Percentiles rank a stretch among this genome's conserved stretches.
Evolutionary conservation across 2,329 filamentous ascomycete species (phyloP).

Genomic region (Fusarium sp.): DNA sequence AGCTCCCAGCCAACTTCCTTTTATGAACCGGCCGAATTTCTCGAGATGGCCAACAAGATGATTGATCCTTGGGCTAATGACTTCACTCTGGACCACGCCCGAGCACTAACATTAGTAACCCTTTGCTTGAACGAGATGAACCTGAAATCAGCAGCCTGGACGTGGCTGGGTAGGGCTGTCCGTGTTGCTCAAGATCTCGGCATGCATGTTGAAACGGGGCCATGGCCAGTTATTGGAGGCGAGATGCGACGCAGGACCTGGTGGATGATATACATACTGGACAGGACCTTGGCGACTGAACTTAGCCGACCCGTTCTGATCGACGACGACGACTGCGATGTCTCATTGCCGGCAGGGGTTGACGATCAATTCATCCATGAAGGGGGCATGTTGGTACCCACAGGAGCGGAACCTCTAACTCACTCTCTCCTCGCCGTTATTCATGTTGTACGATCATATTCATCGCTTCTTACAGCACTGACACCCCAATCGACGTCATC

Average conservation of each 20-base stretch:
- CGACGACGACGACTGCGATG: conserved; percentile 89
- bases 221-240: conserved; percentile 79
- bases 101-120: conserved; percentile 78
- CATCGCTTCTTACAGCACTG: conserved; percentile 78
- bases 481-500: conserved; percentile 74
- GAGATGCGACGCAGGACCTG: conserved; percentile 91
- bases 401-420: conserved; percentile 67
- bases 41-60: conserved; percentile 76
- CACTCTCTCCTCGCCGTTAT: conserved; percentile 83
- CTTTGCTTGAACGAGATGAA: conserved; percentile 90
- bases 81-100: conserved; percentile 79
- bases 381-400: conserved; percentile 65
- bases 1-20: conserved; percentile 66
- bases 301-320: conserved; percentile 85
- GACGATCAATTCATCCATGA: conserved; percentile 83
- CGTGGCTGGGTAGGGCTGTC: conserved; percentile 85
- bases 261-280: conserved; percentile 94
- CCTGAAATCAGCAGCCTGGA: conserved; percentile 85
- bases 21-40: conserved; percentile 69
- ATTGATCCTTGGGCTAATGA: conserved; percentile 87
- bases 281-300: conserved; percentile 84
- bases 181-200: conserved; percentile 86
- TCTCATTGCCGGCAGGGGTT: conserved; percentile 80
- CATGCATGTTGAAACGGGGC: conserved; percentile 79
- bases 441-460: conserved; percentile 82